Conservation (phyloP, 129 eudicot genomes). For the Lonicera japonica region DNA sequence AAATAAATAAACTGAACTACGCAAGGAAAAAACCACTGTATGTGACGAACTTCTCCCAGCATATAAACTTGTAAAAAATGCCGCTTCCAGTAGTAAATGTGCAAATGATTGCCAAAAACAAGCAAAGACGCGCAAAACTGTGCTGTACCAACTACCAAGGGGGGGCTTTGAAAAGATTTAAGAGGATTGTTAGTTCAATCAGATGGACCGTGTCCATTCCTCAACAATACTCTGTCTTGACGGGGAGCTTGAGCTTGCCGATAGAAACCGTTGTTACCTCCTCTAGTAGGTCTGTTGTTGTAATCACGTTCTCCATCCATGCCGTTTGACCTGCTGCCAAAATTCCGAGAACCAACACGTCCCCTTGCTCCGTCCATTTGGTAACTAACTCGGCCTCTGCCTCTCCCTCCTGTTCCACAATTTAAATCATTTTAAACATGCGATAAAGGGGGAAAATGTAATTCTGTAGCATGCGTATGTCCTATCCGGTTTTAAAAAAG, state of each 20-base stretch:
- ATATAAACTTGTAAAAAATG: not conserved
- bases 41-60: too few species aligned
- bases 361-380: constrained; percentile 57
- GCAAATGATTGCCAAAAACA: not conserved
- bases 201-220: constrained; percentile 27
- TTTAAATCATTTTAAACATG: too few species aligned
- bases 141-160: too few species aligned
- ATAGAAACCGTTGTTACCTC: constrained; percentile 49
- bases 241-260: constrained; percentile 42
- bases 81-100: not conserved
- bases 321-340: constrained; percentile 29
- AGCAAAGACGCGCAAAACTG: too few species aligned
- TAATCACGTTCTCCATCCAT: constrained; percentile 48
- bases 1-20: not conserved
- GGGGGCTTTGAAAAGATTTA: not conserved
- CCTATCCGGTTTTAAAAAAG: too few species aligned
- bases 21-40: too few species aligned
- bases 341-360: constrained; percentile 44
- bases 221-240: constrained; percentile 33
- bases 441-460: too few species aligned
- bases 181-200: not conserved
- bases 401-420: constrained; percentile 56
- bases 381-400: constrained; percentile 68
- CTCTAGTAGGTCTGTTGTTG: constrained; percentile 50
- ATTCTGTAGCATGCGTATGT: too few species aligned